A percentile compares a stretch with the other conserved stretches of the same genome.
Evolutionary conservation across 371 early-diverging fungal genomes (phyloP).

Genomic region (Apophysomyces ossiformis): DNA sequence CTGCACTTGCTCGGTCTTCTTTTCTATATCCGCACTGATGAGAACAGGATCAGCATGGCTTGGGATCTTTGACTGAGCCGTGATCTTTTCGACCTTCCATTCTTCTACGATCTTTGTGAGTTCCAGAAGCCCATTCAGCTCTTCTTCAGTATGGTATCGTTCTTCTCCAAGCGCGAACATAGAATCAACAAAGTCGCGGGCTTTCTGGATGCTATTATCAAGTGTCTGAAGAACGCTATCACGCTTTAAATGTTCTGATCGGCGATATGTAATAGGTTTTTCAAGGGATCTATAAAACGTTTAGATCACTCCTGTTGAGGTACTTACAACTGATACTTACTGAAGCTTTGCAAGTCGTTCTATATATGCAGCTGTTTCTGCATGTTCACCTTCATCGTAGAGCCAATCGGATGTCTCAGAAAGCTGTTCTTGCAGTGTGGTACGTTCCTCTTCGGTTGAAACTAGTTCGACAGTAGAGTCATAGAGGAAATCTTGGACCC

Average conservation of each 20-base stretch:
- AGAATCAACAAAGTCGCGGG: constrained; percentile 46
- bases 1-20: constrained; percentile 52
- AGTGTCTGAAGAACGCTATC: constrained; percentile 62
- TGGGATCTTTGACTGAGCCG: constrained; percentile 63
- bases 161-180: constrained; percentile 51
- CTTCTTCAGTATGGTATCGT: constrained; percentile 64
- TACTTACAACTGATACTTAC: constrained; percentile 27
- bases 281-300: constrained; percentile 55
- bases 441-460: constrained; percentile 75
- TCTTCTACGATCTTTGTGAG: constrained; percentile 50
- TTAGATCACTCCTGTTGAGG: constrained; percentile 10
- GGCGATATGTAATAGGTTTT: constrained; percentile 68
- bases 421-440: constrained; percentile 60
- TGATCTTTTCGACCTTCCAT: constrained; percentile 69
- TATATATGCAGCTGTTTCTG: constrained; percentile 55
- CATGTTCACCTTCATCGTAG: constrained; percentile 78
- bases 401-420: constrained; percentile 86
- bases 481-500: constrained; percentile 78
- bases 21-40: constrained; percentile 55
- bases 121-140: constrained; percentile 55
- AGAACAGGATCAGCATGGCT: constrained; percentile 71
- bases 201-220: constrained; percentile 41
- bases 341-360: constrained; percentile 54
- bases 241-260: constrained; percentile 64
- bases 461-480: constrained; percentile 71